Conservation (phyloP, 2,329 filamentous ascomycete genomes). For the Lachnellula arida region DNA sequence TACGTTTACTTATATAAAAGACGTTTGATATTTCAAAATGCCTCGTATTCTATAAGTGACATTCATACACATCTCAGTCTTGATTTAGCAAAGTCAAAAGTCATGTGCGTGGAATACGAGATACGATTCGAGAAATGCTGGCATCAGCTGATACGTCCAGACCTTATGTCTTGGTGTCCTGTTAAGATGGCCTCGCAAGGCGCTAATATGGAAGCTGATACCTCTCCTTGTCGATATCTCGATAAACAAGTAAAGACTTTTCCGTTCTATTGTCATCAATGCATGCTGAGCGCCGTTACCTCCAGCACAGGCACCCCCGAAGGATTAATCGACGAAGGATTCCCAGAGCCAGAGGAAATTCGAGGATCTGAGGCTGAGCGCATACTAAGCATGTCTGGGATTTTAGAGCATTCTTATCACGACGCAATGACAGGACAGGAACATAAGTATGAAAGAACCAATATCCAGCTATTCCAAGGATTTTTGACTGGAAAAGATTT, state of each 20-base stretch:
- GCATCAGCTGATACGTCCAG: background rate
- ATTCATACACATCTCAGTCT: no score
- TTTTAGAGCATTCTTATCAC: background rate
- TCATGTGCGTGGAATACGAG: background rate
- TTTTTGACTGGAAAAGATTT: background rate
- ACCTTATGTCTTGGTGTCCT: background rate
- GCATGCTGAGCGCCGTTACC: background rate
- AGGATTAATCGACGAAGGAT: background rate
- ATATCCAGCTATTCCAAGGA: background rate
- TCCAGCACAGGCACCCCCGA: background rate
- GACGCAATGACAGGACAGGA: background rate
- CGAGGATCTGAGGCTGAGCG: background rate
- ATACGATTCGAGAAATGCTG: background rate
- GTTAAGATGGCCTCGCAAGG: background rate
- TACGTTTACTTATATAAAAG: no score
- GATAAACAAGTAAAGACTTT: background rate
- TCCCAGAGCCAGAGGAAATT: background rate
- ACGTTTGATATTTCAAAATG: no score
- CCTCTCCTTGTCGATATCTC: background rate
- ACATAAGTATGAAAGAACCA: background rate
- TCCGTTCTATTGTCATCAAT: background rate
- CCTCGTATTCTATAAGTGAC: no score
- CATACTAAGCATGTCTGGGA: background rate
- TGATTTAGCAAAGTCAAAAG: background rate
- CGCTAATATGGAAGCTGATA: background rate